Evolutionary conservation across 2,329 filamentous ascomycete species (phyloP).

Genomic region (Sporothrix globosa): DNA sequence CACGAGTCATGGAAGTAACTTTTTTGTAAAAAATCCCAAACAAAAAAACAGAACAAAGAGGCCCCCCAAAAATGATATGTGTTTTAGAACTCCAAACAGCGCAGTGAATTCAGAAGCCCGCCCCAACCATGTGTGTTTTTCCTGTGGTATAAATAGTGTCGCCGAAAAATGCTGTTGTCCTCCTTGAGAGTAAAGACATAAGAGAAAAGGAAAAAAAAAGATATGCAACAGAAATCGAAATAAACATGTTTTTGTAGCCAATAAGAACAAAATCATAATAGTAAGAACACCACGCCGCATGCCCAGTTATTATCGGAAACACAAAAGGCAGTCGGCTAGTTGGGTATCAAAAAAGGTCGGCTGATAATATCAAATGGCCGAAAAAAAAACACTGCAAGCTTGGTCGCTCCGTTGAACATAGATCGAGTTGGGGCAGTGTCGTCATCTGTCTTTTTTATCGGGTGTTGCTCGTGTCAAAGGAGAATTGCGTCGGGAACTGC

Average conservation of each 20-base stretch:
- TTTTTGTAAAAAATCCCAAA: neutral
- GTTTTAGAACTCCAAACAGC: neutral
- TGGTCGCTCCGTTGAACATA: neutral
- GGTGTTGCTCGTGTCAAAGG: slow-evolving; percentile 67
- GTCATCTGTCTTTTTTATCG: slow-evolving; percentile 39
- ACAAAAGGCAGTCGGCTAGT: neutral
- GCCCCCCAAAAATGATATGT: slow-evolving; percentile 7
- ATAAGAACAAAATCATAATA: neutral
- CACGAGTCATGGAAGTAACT: slow-evolving; percentile 6
- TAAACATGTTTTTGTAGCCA: neutral
- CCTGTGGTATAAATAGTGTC: slow-evolving; percentile 17
- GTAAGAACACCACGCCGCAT: neutral
- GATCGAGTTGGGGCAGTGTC: neutral
- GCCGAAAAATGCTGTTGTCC: slow-evolving; percentile 18
- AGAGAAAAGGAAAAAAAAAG: neutral
- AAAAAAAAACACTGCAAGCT: neutral
- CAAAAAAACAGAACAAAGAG: too few relatives aligned
- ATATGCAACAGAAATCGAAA: neutral
- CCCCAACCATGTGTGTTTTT: slow-evolving; percentile 21
- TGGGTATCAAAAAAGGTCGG: neutral
- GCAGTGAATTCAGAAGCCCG: neutral
- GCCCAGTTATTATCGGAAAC: slow-evolving; percentile 4
- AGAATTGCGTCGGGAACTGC: slow-evolving; percentile 87
- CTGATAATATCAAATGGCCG: neutral
- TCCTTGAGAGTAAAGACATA: neutral